Base-by-base conservation (phyloP, 345 rosid genomes). In the Citrus sp. region DNA sequence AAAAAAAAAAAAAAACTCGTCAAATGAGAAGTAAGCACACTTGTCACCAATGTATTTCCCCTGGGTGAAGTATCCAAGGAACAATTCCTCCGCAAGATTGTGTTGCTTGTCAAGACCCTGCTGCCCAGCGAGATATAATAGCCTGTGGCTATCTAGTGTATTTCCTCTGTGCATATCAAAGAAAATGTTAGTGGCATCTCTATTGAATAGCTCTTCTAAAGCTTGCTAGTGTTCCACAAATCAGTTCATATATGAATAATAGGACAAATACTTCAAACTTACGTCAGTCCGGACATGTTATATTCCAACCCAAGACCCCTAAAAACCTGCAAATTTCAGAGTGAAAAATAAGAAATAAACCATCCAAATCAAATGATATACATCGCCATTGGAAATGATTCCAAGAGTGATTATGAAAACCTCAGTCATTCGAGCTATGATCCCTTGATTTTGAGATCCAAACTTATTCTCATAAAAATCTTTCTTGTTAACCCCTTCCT, bases 121-220 rank as follows among this genome's bases (percentile, higher is more conserved):
- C 61, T 89, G 80, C 72, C 96, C 96, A 19, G 94, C 89, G 73
- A 87, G 89, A 84, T 88, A 84, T 75, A 92, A 85, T 81, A 93
- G 91, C 88, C 97, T 90, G 82, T 95, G 98, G 85, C 99, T 95
- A 74, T 95, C 99, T 55, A 93, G 46, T 56, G 93, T 87, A 73
- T 70, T 91, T 67, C 98, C 99, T 80, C 98, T 95, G 89, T 67
- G 37, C 38, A 80, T 55, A 69, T 58, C 35, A 67, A 73, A 58
- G 74, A 72, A 19, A 75, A 37, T 35, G 27, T 82, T 49, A 77
- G 56, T 58, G 27, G 35, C 66, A 73, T 49, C 58, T 70, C 55
- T 42, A 38, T 28, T 40, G 60, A 74, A 28, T 4, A 77, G 51
- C 51, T 32, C 1, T 72, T 59, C 8, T 19, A 28, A 30, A 72